phyloP scores from a whole-genome alignment of 768 basidiomycete species.

The Dendrothele bispora region DNA sequence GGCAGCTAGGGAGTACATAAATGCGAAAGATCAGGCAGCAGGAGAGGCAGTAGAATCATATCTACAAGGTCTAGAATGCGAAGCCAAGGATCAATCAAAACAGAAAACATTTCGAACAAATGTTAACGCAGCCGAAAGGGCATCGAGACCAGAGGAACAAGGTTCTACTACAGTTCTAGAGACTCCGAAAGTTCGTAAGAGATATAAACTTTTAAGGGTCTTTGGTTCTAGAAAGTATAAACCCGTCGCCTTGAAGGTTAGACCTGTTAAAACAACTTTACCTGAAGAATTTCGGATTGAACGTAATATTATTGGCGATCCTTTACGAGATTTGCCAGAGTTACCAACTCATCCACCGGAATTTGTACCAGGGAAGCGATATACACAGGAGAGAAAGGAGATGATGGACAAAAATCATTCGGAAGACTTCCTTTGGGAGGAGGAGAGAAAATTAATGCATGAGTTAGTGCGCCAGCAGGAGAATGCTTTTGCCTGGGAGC shows the following conservation, averaged over 20 bases:
- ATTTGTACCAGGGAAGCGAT: background rate
- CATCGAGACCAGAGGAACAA: too few species aligned
- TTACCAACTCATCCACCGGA: slow-evolving; percentile 7
- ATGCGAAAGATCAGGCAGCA: too few species aligned
- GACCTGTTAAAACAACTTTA: slow-evolving; percentile 11
- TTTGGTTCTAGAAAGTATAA: slow-evolving; percentile 27
- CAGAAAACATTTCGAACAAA: too few species aligned
- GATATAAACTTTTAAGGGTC: too few species aligned
- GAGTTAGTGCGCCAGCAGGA: slow-evolving; percentile 7
- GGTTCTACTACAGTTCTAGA: too few species aligned
- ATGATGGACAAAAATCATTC: background rate
- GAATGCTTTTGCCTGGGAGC: slow-evolving; percentile 23
- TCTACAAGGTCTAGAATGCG: too few species aligned
- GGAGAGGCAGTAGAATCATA: too few species aligned
- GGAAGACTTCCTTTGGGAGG: background rate
- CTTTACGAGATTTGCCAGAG: slow-evolving; percentile 5
- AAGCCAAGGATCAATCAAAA: too few species aligned
- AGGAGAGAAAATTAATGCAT: background rate
- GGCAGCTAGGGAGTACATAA: too few species aligned
- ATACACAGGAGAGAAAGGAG: background rate
- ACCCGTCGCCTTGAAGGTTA: slow-evolving; percentile 15
- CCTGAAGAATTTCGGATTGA: slow-evolving; percentile 19
- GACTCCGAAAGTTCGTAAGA: too few species aligned
- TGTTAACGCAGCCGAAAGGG: too few species aligned
- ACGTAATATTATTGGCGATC: slow-evolving; percentile 12